A percentile compares a stretch with the other conserved stretches of the same genome.
These are phyloP conservation scores for Xanthoconium separans DNA, from an alignment of 1,284 basidiomycete genomes.

Conservation along the genomic window DNA sequence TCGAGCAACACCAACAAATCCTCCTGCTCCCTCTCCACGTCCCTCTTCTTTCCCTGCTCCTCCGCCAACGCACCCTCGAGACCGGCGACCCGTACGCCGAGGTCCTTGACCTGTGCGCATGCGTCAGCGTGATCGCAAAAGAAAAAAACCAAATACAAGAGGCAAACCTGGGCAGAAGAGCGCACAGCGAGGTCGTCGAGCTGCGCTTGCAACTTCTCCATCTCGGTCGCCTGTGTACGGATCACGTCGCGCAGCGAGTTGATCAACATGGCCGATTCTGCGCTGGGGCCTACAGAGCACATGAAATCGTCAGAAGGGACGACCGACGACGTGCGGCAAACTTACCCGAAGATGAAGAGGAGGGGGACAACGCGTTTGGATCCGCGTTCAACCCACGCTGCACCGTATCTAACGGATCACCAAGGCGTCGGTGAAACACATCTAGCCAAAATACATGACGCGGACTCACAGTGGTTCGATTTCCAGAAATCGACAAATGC, in stretches of 20 bases:
- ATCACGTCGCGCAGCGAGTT: slow-evolving; percentile 80
- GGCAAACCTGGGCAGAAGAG: slow-evolving; percentile 41
- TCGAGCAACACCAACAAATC: slow-evolving; percentile 93
- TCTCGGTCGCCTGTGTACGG: slow-evolving; percentile 74
- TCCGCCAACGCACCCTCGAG: slow-evolving; percentile 52
- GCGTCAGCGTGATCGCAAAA: not conserved
- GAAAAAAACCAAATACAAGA: not conserved
- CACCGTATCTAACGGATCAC: slow-evolving; percentile 35
- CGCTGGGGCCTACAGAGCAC: slow-evolving; percentile 53
- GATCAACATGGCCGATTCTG: slow-evolving; percentile 78
- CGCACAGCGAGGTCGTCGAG: slow-evolving; percentile 40
- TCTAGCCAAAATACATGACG: slow-evolving; percentile 7
- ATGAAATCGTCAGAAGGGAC: not conserved
- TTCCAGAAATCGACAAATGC: slow-evolving; percentile 99
- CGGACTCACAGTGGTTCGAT: slow-evolving; percentile 83
- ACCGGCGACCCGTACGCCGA: slow-evolving; percentile 42
- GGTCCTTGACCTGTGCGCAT: slow-evolving; percentile 33
- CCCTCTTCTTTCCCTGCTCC: slow-evolving; percentile 65
- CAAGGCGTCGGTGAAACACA: not conserved
- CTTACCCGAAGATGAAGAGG: slow-evolving; percentile 53
- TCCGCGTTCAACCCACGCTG: slow-evolving; percentile 67
- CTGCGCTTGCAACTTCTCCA: slow-evolving; percentile 60
- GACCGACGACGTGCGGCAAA: not conserved
- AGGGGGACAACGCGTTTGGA: slow-evolving; percentile 58
- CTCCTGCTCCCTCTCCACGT: slow-evolving; percentile 93